Evolutionary conservation across 345 rosid genomes (phyloP), one percentile per base, ranked within the genome.

Genomic region (Erucastrum elatum): DNA sequence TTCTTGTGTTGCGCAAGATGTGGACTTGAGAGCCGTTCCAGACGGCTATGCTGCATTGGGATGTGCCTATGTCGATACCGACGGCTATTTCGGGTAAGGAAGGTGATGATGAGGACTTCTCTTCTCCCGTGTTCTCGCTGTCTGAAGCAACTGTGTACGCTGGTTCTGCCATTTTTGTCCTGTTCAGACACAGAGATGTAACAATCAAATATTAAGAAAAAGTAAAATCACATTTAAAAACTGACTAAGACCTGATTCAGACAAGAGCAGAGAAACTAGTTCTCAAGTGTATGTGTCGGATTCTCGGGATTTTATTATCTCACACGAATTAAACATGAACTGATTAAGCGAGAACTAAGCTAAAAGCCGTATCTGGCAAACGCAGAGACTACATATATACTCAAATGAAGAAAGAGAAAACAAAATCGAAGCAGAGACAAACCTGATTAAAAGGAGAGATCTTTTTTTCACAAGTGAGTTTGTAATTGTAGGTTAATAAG

Each of bases 1-100:
- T 89, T 75, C 94, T 82, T 10, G 87, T 85, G 71, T 94, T 91
- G 78, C 87, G 86, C 44, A 92, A 85, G 64, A 94, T 87, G 84
- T 94, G 90, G 5, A 94, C 91, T 82, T 88, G 85, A 62, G 94
- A 87, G 29, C 97, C 97, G 66, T 90, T 91, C 97, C 97, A 94
- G 58, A 88, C 80, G 0, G 97, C 95, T 21, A 91, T 81, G 49
- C 97, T 90, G 83, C 97, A 94, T 25, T 89, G 91, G 2, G 95
- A 94, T 68, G 98, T 91, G 61, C 97, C 97, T 15, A 94, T 85
- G 82, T 94, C 97, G 17, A 94, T 83, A 66, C 97, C 98, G 71
- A 94, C 84, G 0, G 98, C 97, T 58, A 84, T 83, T 68, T 94
- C 97, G 1, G 94, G 93, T 75, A 86, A 77, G 0, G 79, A 55